Base-by-base conservation (phyloP, 192 early-diverging fungal genomes). In the Umbelopsis ramanniana region DNA sequence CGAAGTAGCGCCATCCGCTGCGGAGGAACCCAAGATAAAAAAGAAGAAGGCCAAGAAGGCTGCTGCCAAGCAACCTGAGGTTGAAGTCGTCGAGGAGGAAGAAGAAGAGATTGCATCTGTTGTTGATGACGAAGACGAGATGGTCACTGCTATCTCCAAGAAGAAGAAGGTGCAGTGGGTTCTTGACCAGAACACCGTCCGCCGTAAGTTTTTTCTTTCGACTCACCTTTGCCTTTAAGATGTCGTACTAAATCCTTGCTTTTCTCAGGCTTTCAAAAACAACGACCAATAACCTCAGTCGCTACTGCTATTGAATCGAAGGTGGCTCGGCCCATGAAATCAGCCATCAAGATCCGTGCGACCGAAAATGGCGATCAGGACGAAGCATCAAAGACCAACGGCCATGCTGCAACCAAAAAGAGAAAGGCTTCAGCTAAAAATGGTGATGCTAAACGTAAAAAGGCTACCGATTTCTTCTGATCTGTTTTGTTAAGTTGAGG, bases 111-210 rank as follows among this genome's bases (percentile, higher is more conserved):
- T 63, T 3, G 37, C 57, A 19, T 19, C 35, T 37, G 57, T 37
- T 63, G 26, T 19, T 37, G 57, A 35, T 3, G 57, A 63, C 35
- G 29, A 63, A 1, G 57, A 63, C 26, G 57, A 17, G 7, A 12
- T 15, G 57, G 11, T 35, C 9, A 63, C 26, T 3, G 26, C 57
- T 12, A 35, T 50, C 11, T n/a, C 17, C 14, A 63, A 29, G 12
- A 63, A 63, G 57, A 63, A 63, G 14, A 63, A 63, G 57, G 57
- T 63, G 0, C 57, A 63, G n/a, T 63, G 57, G 57, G 57, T 63
- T 19, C 26, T 63, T 19, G 57, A 63, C n/a, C 10, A 63, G 33
- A 63, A 63, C 33, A 63, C 57, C 57, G 17, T 63, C 5, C 57
- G 57, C 14, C 26, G 57, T 63, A 63, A 37, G 57, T 37, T 19